Base-by-base conservation (phyloP, 257 asterid species). In the Penstemon davidsonii region DNA sequence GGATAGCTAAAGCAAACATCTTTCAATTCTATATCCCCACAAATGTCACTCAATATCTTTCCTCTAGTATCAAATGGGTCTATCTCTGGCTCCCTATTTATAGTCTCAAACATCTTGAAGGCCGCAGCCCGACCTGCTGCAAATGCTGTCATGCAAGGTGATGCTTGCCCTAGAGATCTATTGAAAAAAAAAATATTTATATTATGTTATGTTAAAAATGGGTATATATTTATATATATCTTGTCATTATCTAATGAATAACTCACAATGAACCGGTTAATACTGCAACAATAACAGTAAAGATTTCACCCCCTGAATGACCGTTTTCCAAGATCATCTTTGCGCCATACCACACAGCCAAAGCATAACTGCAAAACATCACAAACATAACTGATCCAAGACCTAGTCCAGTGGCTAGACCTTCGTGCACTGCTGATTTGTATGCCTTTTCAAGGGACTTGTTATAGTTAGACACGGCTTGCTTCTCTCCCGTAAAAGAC, bases 101-200 rank as follows among this genome's bases (percentile, higher is more conserved):
- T 90, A 6, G 87, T 79, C 79, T 84, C 80, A 36, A 84, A 80
- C 87, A 87, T 82, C 82, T 81, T 87, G 67, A 41, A 78, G 1
- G 93, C 91, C 45, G 93, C 93, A 62, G 86, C 86, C 37, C 78
- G 78, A 3, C 91, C 96, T 36, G 84, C 78, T 73, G 95, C 84
- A 74, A 90, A 87, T 60, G 96, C 84, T 57, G 61, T 64, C 8
- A 85, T 6, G 58, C 79, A 73, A 4, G 93, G 93, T 63, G 91
- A 79, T 12, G 83, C 71, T 76, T 86, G 93, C 18, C 91, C 89
- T 39, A 90, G 60, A 2, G 93, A 69, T 74, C 95, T 89, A 25
- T 25, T 25, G 87, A 65, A 19, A 38, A 8, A 37, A 6, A 33
- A 41, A 33, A 55, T 19, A 8, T 7, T 15, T 1, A 8, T 59